Conservation (phyloP, 2,329 filamentous ascomycete genomes). For the Aspergillus ibericus region DNA sequence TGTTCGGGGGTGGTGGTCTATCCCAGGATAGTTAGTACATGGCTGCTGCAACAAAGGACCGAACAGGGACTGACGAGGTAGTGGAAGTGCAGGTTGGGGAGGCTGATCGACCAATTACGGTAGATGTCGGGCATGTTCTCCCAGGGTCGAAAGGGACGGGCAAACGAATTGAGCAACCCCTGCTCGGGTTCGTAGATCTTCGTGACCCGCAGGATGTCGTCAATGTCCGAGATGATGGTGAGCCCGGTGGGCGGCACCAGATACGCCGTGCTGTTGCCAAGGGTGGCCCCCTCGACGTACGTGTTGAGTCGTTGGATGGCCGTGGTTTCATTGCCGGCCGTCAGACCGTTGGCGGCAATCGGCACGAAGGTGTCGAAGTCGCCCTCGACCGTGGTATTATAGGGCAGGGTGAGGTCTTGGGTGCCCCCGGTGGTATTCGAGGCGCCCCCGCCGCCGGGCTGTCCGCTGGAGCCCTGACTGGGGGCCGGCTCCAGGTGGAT, state of each 20-base stretch:
- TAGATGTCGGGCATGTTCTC: slow-evolving; percentile 3
- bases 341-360: background rate
- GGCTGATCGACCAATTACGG: background rate
- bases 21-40: background rate
- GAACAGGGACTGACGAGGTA: background rate
- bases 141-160: background rate
- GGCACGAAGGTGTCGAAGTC: background rate
- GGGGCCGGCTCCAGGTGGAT: background rate
- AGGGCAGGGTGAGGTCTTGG: background rate
- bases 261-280: background rate
- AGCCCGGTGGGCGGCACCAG: background rate
- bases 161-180: background rate
- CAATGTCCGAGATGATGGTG: slow-evolving; percentile 1
- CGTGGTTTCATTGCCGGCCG: background rate
- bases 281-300: background rate
- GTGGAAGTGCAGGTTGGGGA: slow-evolving; percentile 1
- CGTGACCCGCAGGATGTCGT: background rate
- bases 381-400: background rate
- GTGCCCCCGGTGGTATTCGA: background rate
- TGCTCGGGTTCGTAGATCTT: slow-evolving; percentile 3
- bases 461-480: background rate
- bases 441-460: background rate
- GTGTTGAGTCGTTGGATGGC: background rate
- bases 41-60: background rate
- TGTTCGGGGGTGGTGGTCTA: slow-evolving; percentile 2